Evolutionary conservation across 805 yeast genomes (phyloP).

Genomic region (Kazachstania africana): DNA sequence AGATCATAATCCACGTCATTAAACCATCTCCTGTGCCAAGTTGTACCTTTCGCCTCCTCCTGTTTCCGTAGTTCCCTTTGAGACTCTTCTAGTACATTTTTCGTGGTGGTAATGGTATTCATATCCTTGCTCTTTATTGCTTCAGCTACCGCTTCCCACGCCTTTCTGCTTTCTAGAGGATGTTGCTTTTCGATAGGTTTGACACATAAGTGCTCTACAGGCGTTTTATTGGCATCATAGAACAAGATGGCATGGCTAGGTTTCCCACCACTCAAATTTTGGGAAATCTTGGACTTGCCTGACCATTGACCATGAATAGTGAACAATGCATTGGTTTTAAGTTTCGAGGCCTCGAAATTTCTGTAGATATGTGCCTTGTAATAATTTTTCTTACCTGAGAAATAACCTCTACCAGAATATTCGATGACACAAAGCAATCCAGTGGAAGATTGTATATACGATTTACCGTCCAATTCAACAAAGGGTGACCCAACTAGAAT

Average conservation of each 20-base stretch:
- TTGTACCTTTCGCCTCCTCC: constrained; percentile 53
- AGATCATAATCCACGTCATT: constrained; percentile 31
- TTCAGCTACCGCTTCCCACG: constrained; percentile 86
- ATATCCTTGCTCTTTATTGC: constrained; percentile 73
- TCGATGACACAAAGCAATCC: constrained; percentile 69
- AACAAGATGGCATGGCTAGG: constrained; percentile 28
- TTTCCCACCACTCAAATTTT: constrained; percentile 31
- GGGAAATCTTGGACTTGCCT: constrained; percentile 54
- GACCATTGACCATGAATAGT: constrained; percentile 93
- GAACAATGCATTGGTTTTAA: constrained; percentile 55
- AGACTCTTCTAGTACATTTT: constrained; percentile 68
- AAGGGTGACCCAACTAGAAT: constrained; percentile 82
- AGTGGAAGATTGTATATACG: constrained; percentile 71
- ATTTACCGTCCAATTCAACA: constrained; percentile 84
- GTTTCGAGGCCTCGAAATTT: constrained; percentile 25
- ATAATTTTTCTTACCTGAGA: constrained; percentile 86
- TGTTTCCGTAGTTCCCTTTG: constrained; percentile 75
- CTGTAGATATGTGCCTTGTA: constrained; percentile 71
- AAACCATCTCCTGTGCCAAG: constrained; percentile 86
- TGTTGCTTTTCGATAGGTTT: constrained; percentile 78
- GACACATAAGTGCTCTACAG: constrained; percentile 51
- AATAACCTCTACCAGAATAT: constrained; percentile 87
- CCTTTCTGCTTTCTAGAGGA: constrained; percentile 73
- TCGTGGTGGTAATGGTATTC: constrained; percentile 64
- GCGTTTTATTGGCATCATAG: constrained; percentile 47